Conservation (phyloP, 192 early-diverging fungal genomes). For the Linnemannia exigua region DNA sequence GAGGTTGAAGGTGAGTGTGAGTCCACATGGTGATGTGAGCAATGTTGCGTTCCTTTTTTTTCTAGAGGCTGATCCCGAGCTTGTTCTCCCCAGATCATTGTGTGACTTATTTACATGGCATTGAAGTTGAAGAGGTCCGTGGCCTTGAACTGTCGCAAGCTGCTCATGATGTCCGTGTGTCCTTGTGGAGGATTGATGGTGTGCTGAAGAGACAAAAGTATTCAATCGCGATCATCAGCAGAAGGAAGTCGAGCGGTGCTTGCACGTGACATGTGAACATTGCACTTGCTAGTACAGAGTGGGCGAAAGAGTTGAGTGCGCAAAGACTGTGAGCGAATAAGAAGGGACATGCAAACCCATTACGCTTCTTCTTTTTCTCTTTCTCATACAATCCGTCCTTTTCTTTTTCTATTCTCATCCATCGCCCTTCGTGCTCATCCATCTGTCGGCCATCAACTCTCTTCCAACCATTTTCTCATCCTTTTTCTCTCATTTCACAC, state of each 20-base stretch:
- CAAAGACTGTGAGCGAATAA: neutral
- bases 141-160: slow-evolving; percentile 74
- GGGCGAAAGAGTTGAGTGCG: neutral
- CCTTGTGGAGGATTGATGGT: neutral
- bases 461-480: neutral
- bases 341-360: neutral
- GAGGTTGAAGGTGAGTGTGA: neutral
- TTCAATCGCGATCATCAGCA: neutral
- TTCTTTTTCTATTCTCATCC: neutral
- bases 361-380: neutral
- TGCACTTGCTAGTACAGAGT: neutral
- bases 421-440: neutral
- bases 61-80: neutral
- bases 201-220: neutral
- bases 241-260: too few relatives aligned
- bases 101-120: slow-evolving; percentile 73
- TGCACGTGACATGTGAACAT: neutral
- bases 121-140: slow-evolving; percentile 97
- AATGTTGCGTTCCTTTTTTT: neutral
- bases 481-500: neutral
- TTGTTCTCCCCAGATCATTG: neutral
- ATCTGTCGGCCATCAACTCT: neutral
- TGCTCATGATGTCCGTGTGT: slow-evolving; percentile 44
- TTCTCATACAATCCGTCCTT: too few relatives aligned
- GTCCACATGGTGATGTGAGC: neutral